A percentile compares a stretch with the other conserved stretches of the same genome.
Evolutionary conservation across 139 green algal genomes (phyloP).

Genomic region (Pleodorina starrii): DNA sequence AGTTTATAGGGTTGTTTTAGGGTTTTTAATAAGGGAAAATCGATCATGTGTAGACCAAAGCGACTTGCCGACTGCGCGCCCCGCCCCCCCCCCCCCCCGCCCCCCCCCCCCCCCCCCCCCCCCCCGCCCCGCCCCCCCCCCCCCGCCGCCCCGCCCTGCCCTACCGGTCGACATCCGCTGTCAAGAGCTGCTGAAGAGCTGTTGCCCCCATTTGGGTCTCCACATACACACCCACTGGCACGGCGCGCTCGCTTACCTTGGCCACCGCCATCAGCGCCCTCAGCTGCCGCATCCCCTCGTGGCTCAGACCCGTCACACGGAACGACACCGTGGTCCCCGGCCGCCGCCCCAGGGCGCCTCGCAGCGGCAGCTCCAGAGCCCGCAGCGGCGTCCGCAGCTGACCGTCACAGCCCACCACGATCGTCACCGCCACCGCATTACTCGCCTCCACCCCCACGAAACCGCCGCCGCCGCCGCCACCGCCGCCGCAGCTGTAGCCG

Average conservation of each 20-base stretch:
- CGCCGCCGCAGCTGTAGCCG: background rate
- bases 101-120: no score
- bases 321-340: slow-evolving; percentile 44
- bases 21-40: no score
- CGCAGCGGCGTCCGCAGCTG: slow-evolving; percentile 19
- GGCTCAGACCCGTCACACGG: slow-evolving; percentile 33
- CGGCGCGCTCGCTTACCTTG: slow-evolving; percentile 23
- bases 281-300: slow-evolving; percentile 46
- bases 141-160: no score
- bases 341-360: slow-evolving; percentile 16
- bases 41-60: no score
- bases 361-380: slow-evolving; percentile 30
- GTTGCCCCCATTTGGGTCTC: no score
- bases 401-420: slow-evolving; percentile 11
- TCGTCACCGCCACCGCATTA: slow-evolving; percentile 31
- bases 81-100: no score
- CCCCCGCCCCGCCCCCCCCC: no score
- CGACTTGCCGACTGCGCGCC: no score
- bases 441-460: slow-evolving; percentile 30
- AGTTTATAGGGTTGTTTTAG: no score
- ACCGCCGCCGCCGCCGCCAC: background rate
- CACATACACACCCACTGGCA: no score
- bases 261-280: slow-evolving; percentile 31
- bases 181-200: no score
- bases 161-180: no score